Conservation (phyloP, 2,329 filamentous ascomycete species). For the Exophiala sp. region DNA sequence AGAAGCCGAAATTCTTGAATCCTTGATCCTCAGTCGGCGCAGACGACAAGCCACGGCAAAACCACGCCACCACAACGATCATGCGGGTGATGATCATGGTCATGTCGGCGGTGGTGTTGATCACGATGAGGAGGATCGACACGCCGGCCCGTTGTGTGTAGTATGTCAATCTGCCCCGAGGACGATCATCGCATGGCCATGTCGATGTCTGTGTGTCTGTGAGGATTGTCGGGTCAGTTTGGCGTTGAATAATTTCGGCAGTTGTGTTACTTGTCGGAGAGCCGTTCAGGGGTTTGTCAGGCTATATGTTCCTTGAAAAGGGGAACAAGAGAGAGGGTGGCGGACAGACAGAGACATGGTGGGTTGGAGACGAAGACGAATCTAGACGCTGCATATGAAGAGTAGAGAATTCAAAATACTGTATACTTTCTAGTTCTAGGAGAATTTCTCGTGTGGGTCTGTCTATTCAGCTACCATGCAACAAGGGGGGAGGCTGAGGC, state of each 20-base stretch:
- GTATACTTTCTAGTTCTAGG: no score
- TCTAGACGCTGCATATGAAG: no score
- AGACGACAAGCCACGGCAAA: slow-evolving; percentile 35
- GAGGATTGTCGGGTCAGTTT: slow-evolving; percentile 91
- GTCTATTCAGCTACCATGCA: no score
- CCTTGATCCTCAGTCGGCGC: slow-evolving; percentile 50
- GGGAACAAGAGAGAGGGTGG: no score
- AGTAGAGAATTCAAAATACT: no score
- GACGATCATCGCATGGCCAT: slow-evolving; percentile 93
- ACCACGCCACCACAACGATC: slow-evolving; percentile 1
- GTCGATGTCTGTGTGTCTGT: slow-evolving; percentile 86
- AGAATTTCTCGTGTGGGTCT: no score
- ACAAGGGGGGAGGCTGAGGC: no score
- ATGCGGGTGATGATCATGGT: slow-evolving; percentile 6
- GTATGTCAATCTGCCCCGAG: slow-evolving; percentile 83
- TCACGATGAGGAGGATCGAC: slow-evolving; percentile 21
- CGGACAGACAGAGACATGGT: no score
- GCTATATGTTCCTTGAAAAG: slow-evolving; percentile 68
- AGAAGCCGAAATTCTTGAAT: slow-evolving; percentile 54
- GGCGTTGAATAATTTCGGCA: slow-evolving; percentile 95
- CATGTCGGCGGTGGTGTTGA: not conserved
- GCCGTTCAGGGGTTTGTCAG: slow-evolving; percentile 85
- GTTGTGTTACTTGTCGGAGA: slow-evolving; percentile 87
- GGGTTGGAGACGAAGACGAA: no score
- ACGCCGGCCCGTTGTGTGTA: slow-evolving; percentile 74